phyloP scores from a whole-genome alignment of 2,329 filamentous ascomycete species.

The Sclerotinia nivalis region DNA sequence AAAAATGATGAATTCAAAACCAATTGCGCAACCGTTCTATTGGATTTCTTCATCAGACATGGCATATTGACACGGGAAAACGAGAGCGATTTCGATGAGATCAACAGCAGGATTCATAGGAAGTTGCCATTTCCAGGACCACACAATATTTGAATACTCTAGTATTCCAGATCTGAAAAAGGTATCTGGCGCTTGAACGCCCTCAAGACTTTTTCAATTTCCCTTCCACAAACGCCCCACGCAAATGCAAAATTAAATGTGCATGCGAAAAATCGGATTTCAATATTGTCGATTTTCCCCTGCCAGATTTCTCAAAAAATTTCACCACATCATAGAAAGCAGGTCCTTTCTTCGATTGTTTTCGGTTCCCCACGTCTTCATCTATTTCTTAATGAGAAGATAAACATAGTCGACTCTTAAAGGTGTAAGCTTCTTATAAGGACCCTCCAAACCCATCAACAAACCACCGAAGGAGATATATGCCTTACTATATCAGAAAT shows the following conservation, averaged over 20 bases:
- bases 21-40: conserved; percentile 79
- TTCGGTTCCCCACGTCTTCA: not conserved
- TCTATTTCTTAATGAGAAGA: conserved; percentile 85
- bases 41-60: conserved; percentile 89
- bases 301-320: conserved; percentile 7
- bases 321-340: conserved; percentile 11
- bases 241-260: conserved; percentile 32
- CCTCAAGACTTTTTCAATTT: conserved; percentile 29
- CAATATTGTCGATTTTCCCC: conserved; percentile 1
- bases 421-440: conserved; percentile 91
- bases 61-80: conserved; percentile 77
- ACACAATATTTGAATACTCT: conserved; percentile 43
- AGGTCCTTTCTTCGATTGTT: not conserved
- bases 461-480: conserved; percentile 94
- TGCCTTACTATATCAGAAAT: conserved; percentile 66
- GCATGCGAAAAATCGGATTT: conserved; percentile 24
- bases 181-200: conserved; percentile 26
- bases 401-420: conserved; percentile 93
- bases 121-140: conserved; percentile 77
- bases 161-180: conserved; percentile 14
- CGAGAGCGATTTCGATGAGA: conserved; percentile 76
- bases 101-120: conserved; percentile 74
- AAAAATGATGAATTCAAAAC: conserved; percentile 81
- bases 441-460: conserved; percentile 86
- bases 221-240: conserved; percentile 32